Evolutionary conservation across 2,329 filamentous ascomycete species (phyloP).

Genomic region (Dactylellina drechsleri): DNA sequence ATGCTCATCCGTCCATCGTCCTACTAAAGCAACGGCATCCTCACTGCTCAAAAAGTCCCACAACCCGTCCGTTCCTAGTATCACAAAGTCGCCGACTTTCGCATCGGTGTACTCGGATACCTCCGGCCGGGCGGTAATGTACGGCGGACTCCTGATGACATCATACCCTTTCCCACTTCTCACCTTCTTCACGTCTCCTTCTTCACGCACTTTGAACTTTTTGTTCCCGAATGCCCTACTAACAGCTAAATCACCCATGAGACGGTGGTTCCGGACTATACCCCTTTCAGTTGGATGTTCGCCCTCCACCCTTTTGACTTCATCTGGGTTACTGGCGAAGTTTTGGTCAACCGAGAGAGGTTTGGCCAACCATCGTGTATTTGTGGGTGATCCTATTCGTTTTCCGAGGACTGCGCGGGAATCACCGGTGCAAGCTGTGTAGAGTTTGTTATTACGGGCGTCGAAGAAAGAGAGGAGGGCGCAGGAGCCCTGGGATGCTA

Average conservation of each 20-base stretch:
- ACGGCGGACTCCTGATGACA: constrained; percentile 68
- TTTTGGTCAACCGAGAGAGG: constrained; percentile 74
- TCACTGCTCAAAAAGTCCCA: constrained; percentile 72
- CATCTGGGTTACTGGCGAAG: constrained; percentile 69
- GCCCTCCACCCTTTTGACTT: constrained; percentile 67
- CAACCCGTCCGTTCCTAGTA: constrained; percentile 74
- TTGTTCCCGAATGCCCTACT: constrained; percentile 76
- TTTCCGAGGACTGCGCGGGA: constrained; percentile 73
- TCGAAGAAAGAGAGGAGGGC: constrained; percentile 73
- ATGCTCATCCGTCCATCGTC: constrained; percentile 66
- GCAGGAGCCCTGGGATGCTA: constrained; percentile 69
- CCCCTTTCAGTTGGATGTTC: constrained; percentile 70
- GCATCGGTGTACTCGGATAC: constrained; percentile 68
- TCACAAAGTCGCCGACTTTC: constrained; percentile 69
- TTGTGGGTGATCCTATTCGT: constrained; percentile 61
- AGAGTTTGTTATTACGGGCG: constrained; percentile 66
- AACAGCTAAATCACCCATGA: constrained; percentile 70
- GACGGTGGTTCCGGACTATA: constrained; percentile 68
- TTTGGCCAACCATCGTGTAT: constrained; percentile 66
- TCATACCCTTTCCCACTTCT: constrained; percentile 57
- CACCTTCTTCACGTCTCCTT: constrained; percentile 29
- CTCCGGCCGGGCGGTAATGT: constrained; percentile 74
- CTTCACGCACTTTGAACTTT: constrained; percentile 73
- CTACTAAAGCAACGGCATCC: constrained; percentile 70
- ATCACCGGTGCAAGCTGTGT: constrained; percentile 75